phyloP scores from a whole-genome alignment of 257 asterid genomes.

The Rhazya stricta region DNA sequence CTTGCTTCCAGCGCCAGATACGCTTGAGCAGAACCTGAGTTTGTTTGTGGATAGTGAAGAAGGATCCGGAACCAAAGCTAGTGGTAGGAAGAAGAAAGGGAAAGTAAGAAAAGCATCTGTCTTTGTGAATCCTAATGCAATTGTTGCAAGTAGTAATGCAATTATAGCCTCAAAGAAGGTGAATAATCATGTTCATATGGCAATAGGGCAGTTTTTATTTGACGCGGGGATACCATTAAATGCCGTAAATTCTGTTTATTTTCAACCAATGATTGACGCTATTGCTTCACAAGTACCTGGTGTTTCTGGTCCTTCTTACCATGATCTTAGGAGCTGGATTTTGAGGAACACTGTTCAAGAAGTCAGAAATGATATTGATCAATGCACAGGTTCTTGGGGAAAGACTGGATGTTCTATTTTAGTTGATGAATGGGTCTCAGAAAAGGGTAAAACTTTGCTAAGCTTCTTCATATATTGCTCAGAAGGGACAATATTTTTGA shows the following conservation, averaged over 20 bases:
- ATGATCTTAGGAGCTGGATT: slow-evolving; percentile 72
- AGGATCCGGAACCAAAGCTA: slow-evolving; percentile 30
- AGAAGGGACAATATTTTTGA: slow-evolving; percentile 61
- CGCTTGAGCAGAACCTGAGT: slow-evolving; percentile 45
- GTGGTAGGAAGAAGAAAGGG: slow-evolving; percentile 68
- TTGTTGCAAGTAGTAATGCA: slow-evolving; percentile 32
- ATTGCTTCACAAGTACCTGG: slow-evolving; percentile 61
- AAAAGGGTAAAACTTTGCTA: slow-evolving; percentile 52
- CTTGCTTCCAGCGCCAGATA: slow-evolving; percentile 65
- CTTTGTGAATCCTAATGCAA: slow-evolving; percentile 30
- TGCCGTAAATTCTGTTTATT: slow-evolving; percentile 72
- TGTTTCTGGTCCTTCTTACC: slow-evolving; percentile 63
- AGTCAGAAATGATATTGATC: slow-evolving; percentile 54
- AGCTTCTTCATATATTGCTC: slow-evolving; percentile 59
- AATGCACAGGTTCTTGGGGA: slow-evolving; percentile 55
- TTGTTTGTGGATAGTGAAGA: slow-evolving; percentile 47
- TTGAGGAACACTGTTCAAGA: slow-evolving; percentile 70
- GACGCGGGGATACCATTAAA: slow-evolving; percentile 69
- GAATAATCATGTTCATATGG: slow-evolving; percentile 66
- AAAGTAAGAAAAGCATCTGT: slow-evolving; percentile 56
- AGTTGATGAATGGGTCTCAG: slow-evolving; percentile 64
- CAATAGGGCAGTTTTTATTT: slow-evolving; percentile 68
- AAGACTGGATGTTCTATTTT: slow-evolving; percentile 75
- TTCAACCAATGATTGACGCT: slow-evolving; percentile 85
- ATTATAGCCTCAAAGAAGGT: slow-evolving; percentile 34